Evolutionary conservation across 495 filamentous ascomycete species (phyloP).

Genomic region (Melanomma pulvis-pyrius): DNA sequence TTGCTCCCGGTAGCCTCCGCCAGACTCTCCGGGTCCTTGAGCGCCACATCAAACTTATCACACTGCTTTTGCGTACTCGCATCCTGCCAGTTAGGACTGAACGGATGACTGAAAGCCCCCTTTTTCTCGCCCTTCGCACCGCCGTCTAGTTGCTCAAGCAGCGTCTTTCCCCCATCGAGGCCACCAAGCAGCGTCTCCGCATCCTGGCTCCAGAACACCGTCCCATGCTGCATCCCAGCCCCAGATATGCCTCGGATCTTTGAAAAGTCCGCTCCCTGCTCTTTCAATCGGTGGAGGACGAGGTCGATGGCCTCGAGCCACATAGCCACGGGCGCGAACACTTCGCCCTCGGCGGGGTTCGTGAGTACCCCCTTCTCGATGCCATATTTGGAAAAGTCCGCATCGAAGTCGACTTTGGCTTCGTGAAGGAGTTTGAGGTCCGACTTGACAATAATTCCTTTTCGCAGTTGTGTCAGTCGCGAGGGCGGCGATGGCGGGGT

Average conservation of each 20-base stretch:
- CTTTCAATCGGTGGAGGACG: conserved; percentile 71
- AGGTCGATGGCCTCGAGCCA: conserved; percentile 92
- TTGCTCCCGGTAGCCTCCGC: conserved; percentile 84
- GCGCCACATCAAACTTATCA: conserved; percentile 75
- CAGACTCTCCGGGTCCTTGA: conserved; percentile 67
- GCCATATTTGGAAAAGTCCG: conserved; percentile 71
- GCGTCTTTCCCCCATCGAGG: conserved; percentile 54
- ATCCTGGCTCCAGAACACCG: conserved; percentile 81
- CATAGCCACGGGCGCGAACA: conserved; percentile 89
- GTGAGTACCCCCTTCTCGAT: conserved; percentile 85
- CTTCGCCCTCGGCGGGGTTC: conserved; percentile 79
- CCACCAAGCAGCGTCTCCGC: conserved; percentile 66
- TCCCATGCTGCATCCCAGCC: conserved; percentile 95
- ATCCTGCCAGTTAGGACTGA: conserved; percentile 97
- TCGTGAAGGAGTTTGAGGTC: conserved; percentile 74
- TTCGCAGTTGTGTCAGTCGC: conserved; percentile 7
- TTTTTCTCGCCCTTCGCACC: conserved; percentile 53
- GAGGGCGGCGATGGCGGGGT: conserved; percentile 22
- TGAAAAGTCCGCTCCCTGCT: conserved; percentile 73
- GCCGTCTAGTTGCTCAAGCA: conserved; percentile 44
- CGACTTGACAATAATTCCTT: conserved; percentile 78
- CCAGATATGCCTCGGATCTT: conserved; percentile 82
- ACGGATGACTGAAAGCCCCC: conserved; percentile 79
- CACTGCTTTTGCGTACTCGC: conserved; percentile 90
- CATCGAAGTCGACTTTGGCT: conserved; percentile 74